A percentile compares a stretch with the other conserved stretches of the same genome.
These are phyloP conservation scores for Dissophora ornata DNA, from an alignment of 192 early-diverging fungal genomes.

Conservation along the genomic window DNA sequence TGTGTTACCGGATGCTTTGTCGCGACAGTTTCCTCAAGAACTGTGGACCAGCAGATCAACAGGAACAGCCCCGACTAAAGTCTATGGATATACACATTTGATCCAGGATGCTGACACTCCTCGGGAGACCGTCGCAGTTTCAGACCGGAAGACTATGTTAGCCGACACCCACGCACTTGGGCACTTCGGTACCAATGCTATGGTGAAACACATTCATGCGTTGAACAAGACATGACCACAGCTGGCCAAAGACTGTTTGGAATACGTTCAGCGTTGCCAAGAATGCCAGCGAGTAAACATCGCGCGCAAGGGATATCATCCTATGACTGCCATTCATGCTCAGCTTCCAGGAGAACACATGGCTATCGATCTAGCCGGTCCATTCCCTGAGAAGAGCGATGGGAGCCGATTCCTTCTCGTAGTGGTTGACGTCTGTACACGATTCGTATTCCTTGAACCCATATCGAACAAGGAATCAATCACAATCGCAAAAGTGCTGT, in stretches of 20 bases:
- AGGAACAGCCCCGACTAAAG: no score
- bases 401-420: slow-evolving; percentile 16
- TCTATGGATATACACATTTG: no score
- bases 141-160: slow-evolving; percentile 1
- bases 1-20: no score
- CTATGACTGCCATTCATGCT: slow-evolving; percentile 12
- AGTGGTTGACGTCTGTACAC: slow-evolving; percentile 35
- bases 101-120: no score
- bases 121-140: no score
- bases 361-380: slow-evolving; percentile 36
- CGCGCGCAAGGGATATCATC: slow-evolving; percentile 36
- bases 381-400: neutral
- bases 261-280: slow-evolving; percentile 16
- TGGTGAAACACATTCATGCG: neutral
- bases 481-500: neutral
- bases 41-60: no score
- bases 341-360: slow-evolving; percentile 8
- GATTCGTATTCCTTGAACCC: slow-evolving; percentile 21
- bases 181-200: slow-evolving; percentile 35
- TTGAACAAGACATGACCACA: slow-evolving; percentile 34
- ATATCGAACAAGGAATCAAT: neutral
- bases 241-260: slow-evolving; percentile 15
- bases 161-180: slow-evolving; percentile 18
- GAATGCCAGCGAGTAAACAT: slow-evolving; percentile 35
- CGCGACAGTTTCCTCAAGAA: no score